Evolutionary conservation across 192 early-diverging fungal genomes (phyloP), one percentile per base, ranked within the genome.

Genomic region (Coemansia sp.): DNA sequence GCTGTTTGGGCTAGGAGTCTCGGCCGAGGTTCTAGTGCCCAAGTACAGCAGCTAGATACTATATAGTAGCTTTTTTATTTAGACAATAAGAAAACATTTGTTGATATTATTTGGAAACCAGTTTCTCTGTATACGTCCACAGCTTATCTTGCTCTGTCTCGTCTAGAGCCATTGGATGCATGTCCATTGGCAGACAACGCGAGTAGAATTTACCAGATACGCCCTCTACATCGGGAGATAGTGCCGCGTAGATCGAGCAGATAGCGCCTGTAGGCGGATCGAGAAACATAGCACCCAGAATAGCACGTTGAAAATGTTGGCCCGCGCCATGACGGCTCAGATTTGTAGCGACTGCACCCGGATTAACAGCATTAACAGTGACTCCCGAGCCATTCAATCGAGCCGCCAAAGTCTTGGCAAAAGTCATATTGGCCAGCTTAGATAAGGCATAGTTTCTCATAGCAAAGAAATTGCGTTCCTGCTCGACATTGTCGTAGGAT

Each of bases 81-180:
- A 29, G 24, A 27, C 22, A 60, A 60, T 5, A 7, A 60, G 33
- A 9, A 5, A 33, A 60, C 20, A 20, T 60, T 33, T 33, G 2
- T 8, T 27, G 27, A 29, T 29, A 15, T 60, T 55, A 13, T 31
- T 52, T 47, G 24, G 72, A 34, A 40, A 70, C 29, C 12, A 75
- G 41, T n/a, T 64, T 44, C 46, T 75, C 73, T 7, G 73, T 61
- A 58, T 66, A 75, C 2, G 31, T 63, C 73, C 73, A 75, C 5
- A 75, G 62, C 31, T 43, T 66, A 20, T 75, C 74, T 43, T 75
- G 74, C 29, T 70, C 63, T 3, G 27, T 52, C 18, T 46, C 62
- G 24, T 75, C 63, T 15, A 43, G 24, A 24, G 68, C 63, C 20
- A 40, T 60, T 8, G 67, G 63, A n/a, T 69, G 74, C 31, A 68